Base-by-base conservation (phyloP, 495 filamentous ascomycete genomes). In the Podospora fimiseda region DNA sequence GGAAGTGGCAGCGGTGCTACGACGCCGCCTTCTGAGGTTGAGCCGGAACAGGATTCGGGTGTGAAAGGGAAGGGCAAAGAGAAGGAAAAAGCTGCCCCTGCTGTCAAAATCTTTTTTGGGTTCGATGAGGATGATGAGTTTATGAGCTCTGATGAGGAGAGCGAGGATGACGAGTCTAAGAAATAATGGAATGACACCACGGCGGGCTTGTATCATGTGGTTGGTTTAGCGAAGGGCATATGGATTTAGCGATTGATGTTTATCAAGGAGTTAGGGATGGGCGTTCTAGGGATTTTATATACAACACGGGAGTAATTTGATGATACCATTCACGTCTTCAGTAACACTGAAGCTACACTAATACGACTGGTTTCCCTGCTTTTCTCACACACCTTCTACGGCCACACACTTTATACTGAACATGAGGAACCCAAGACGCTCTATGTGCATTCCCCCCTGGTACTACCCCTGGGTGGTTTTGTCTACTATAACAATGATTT, bases 121-220 rank as follows among this genome's bases (percentile, higher is more conserved):
- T 96, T 93, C 61, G 90, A 95, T 63, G 89, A 93, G 40, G 90
- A 95, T 51, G 86, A 91, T 55, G 90, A 93, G 58, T 92, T 88
- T 51, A 89, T 90, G 85, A 92, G 84, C 59, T 79, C 82, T 37
- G 83, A 87, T 43, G 85, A 85, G 0, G 85, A 87, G 19, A 82
- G 83, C 43, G 77, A 76, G 19, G 64, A 71, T 22, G 63, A 70
- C 43, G 77, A 76, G 19, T 63, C 70, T 22, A 62, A 70, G 23
- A 60, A 65, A 13, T 65, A 15, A 60, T 54, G 24, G 21, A 30
- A 7, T 57, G 15, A 48, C 5, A 21, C 19, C 6, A n/a, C 18
- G 14, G 5, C 5, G 33, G 38, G 1, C 21, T 40, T 27, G 0
- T 50, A 20, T 50, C 9, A 22, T 2, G 18, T 23, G 7, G 40